These are phyloP conservation scores for Suillus weaverae DNA, from an alignment of 768 basidiomycete genomes.

Conservation along the genomic window DNA sequence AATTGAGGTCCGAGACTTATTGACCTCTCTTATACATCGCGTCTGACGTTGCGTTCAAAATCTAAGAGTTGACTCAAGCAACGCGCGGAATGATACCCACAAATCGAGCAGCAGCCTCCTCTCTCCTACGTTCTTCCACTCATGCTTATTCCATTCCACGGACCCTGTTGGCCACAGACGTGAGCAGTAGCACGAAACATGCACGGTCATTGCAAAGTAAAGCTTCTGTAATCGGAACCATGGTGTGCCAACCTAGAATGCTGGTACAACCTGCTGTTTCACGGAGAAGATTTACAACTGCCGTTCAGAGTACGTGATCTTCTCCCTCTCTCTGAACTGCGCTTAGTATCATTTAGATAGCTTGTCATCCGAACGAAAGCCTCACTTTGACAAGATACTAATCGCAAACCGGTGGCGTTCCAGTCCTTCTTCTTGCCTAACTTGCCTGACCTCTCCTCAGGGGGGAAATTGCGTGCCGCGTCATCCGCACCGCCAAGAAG, in stretches of 20 bases:
- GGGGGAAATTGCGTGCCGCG: constrained; percentile 94
- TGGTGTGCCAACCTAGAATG: neutral
- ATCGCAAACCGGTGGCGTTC: constrained; percentile 77
- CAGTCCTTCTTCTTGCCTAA: neutral
- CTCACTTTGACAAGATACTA: constrained; percentile 88
- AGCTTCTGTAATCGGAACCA: neutral
- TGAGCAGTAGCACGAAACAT: neutral
- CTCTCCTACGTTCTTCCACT: constrained; percentile 17
- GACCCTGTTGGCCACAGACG: neutral
- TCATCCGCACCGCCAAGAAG: constrained; percentile 86
- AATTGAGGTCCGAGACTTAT: neutral
- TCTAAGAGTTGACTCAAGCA: neutral
- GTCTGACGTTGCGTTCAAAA: neutral
- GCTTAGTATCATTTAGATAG: neutral
- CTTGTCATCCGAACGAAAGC: constrained; percentile 28
- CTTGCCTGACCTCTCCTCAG: constrained; percentile 37
- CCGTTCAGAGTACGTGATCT: constrained; percentile 18
- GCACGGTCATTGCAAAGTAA: constrained; percentile 1
- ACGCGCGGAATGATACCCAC: constrained; percentile 30
- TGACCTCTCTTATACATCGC: neutral
- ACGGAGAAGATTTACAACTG: constrained; percentile 20
- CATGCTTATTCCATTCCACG: constrained; percentile 1
- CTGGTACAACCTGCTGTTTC: neutral
- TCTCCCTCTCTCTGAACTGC: neutral
- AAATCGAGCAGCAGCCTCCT: constrained; percentile 26